phyloP scores from a whole-genome alignment of 768 basidiomycete species.

The Phylloporus arenicola region DNA sequence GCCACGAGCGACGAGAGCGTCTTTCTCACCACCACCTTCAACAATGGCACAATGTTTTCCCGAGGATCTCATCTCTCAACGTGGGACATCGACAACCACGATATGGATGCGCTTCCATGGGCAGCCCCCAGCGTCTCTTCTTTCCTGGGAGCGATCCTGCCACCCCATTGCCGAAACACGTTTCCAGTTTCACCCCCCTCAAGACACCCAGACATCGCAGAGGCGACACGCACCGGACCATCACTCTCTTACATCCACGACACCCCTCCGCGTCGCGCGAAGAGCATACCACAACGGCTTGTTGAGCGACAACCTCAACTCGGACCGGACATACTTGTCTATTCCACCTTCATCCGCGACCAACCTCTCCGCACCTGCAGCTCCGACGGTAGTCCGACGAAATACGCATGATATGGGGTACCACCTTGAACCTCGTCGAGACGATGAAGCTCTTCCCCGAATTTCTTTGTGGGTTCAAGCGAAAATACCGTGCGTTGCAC shows the following conservation, averaged over 20 bases:
- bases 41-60: slow-evolving; percentile 54
- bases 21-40: slow-evolving; percentile 3
- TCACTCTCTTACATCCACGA: too few relatives aligned
- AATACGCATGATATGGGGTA: too few relatives aligned
- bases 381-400: slow-evolving; percentile 73
- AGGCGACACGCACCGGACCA: too few relatives aligned
- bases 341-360: slow-evolving; percentile 53
- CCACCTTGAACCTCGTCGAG: slow-evolving; percentile 79
- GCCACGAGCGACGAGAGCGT: too few relatives aligned
- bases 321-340: slow-evolving; percentile 53
- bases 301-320: slow-evolving; percentile 38
- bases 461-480: slow-evolving; percentile 89
- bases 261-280: slow-evolving; percentile 16
- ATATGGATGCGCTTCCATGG: slow-evolving; percentile 40
- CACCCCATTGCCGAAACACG: slow-evolving; percentile 42
- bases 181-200: slow-evolving; percentile 21
- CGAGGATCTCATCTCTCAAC: slow-evolving; percentile 63
- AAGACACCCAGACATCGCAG: slow-evolving; percentile 44
- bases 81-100: too few relatives aligned
- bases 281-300: slow-evolving; percentile 18
- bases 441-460: slow-evolving; percentile 91
- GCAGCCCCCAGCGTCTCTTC: slow-evolving; percentile 20
- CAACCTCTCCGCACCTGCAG: slow-evolving; percentile 55
- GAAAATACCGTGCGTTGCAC: slow-evolving; percentile 78
- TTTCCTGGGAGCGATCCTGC: slow-evolving; percentile 34